Conservation (phyloP, 345 rosid species). For the Corymbia maculata region DNA sequence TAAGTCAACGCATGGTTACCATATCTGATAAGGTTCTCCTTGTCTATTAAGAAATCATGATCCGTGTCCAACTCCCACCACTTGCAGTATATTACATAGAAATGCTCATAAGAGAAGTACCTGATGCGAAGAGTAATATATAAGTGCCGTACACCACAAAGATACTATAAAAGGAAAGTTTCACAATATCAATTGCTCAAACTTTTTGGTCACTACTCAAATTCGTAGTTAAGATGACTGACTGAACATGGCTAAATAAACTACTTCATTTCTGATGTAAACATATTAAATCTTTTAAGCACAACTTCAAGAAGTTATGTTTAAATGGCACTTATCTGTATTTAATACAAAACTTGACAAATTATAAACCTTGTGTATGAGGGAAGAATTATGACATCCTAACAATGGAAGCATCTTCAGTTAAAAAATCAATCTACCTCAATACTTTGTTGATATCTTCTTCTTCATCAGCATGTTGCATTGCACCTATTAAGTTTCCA, state of each 20-base stretch:
- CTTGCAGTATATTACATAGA: constrained; percentile 96
- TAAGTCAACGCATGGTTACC: constrained; percentile 97
- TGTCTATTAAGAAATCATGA: constrained; percentile 96
- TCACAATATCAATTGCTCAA: not conserved
- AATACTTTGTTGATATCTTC: constrained; percentile 96
- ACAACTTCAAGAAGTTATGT: not conserved
- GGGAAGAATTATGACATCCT: not conserved
- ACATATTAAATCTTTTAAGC: not conserved
- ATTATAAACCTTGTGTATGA: not conserved
- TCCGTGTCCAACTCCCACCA: constrained; percentile 99
- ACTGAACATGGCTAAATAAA: not conserved
- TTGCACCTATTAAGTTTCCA: constrained; percentile 79
- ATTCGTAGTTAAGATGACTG: not conserved
- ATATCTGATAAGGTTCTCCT: constrained; percentile 94
- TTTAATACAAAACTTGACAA: not conserved
- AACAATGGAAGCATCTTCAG: not conserved
- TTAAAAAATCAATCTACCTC: constrained; percentile 33
- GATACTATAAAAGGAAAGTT: not conserved
- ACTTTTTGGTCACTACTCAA: not conserved
- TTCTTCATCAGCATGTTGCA: constrained; percentile 96
- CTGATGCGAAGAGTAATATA: constrained; percentile 16
- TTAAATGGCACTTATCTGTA: not conserved
- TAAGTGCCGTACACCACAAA: not conserved
- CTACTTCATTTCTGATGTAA: not conserved
- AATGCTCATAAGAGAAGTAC: constrained; percentile 95